phyloP scores from a whole-genome alignment of 2,329 filamentous ascomycete species.

The Herpotrichia juniperi region DNA sequence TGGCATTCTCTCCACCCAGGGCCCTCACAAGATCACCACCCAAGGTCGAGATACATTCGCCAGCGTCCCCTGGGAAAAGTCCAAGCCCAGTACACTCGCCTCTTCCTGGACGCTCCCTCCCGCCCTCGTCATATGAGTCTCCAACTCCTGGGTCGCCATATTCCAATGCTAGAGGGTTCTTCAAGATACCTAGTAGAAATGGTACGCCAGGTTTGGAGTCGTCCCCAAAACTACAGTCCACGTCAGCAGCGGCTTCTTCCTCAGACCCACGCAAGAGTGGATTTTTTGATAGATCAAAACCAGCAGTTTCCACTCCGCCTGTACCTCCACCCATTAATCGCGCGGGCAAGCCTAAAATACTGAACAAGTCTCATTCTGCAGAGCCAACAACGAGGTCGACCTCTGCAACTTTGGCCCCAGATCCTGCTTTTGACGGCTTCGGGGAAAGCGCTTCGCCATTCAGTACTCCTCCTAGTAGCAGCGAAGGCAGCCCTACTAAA shows the following conservation, averaged over 20 bases:
- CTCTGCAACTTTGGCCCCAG: slow-evolving; percentile 42
- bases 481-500: slow-evolving; percentile 63
- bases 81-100: slow-evolving; percentile 36
- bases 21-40: slow-evolving; percentile 62
- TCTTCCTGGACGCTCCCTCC: slow-evolving; percentile 32
- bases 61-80: slow-evolving; percentile 68
- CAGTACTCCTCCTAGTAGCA: slow-evolving; percentile 81
- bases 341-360: slow-evolving; percentile 75
- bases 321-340: slow-evolving; percentile 79
- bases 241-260: slow-evolving; percentile 15
- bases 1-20: slow-evolving; percentile 53
- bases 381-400: slow-evolving; percentile 27
- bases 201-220: slow-evolving; percentile 50
- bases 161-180: slow-evolving; percentile 33
- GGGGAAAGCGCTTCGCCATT: slow-evolving; percentile 75
- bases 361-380: slow-evolving; percentile 50
- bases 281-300: slow-evolving; percentile 19
- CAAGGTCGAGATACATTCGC: slow-evolving; percentile 71
- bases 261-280: slow-evolving; percentile 36
- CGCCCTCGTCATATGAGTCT: slow-evolving; percentile 34
- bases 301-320: slow-evolving; percentile 48
- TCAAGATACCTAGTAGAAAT: slow-evolving; percentile 47
- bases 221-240: slow-evolving; percentile 41
- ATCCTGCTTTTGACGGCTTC: slow-evolving; percentile 46
- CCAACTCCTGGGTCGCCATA: slow-evolving; percentile 15